Percentiles rank a stretch among this genome's conserved stretches.
Evolutionary conservation across 1,139 yeast genomes (phyloP).

Genomic region (Kluyveromyces sp.): DNA sequence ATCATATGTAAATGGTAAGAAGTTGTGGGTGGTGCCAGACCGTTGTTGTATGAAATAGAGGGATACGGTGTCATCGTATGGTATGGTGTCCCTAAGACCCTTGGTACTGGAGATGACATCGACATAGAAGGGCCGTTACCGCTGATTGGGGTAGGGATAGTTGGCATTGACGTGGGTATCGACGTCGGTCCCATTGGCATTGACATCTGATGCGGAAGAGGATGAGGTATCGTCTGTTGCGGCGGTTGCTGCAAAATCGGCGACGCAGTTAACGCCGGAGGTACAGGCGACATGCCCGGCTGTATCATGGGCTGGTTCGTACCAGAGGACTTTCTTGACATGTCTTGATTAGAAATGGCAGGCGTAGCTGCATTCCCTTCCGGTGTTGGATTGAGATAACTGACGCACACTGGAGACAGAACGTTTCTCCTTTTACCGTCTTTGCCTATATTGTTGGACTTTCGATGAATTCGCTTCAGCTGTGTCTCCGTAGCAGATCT

Average conservation of each 20-base stretch:
- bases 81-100: background rate
- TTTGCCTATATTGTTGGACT: constrained; percentile 27
- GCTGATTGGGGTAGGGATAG: constrained; percentile 8
- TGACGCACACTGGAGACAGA: constrained; percentile 24
- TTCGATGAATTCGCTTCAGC: constrained; percentile 28
- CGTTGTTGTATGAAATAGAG: constrained; percentile 1
- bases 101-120: constrained; percentile 2
- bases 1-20: background rate
- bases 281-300: background rate
- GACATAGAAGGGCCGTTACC: constrained; percentile 1
- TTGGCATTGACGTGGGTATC: too few relatives aligned
- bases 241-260: constrained; percentile 3
- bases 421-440: constrained; percentile 30
- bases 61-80: constrained; percentile 1
- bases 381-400: constrained; percentile 15
- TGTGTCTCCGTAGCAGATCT: constrained; percentile 59
- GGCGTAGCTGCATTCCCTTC: background rate
- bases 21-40: constrained; percentile 1
- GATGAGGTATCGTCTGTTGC: constrained; percentile 9
- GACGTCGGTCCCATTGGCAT: too few relatives aligned
- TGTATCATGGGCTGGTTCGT: background rate
- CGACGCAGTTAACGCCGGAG: background rate
- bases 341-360: constrained; percentile 10
- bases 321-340: constrained; percentile 1
- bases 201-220: constrained; percentile 12